Base-by-base conservation (phyloP, 768 basidiomycete species). In the Chalciporus sphaerocephalus region DNA sequence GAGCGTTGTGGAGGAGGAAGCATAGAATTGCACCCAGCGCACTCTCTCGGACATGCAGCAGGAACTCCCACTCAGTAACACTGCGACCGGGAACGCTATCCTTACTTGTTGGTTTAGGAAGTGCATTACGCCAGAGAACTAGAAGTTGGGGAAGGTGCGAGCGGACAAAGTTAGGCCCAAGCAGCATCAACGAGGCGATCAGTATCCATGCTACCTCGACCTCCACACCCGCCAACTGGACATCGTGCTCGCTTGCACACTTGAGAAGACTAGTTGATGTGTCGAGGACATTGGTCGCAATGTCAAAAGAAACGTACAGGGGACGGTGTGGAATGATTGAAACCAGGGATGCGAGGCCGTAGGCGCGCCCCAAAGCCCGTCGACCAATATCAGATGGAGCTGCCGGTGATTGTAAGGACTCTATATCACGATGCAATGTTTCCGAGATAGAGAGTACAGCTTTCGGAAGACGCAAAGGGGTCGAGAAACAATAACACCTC, bases 101-200 rank as follows among this genome's bases (percentile, higher is more conserved):
- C 64, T 96, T 96, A 57, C 77, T 86, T 0, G 91, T 93, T 1
- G 92, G 86, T 65, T 98, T 99, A 2, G 96, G 93, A 0, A 99
- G 74, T 1, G 95, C 93, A 55, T 99, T 99, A 24, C 96, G 76
- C 96, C 96, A 99, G 3, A 99, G 78, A 0, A 98, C 92, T 32
- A 98, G 77, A 15, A 98, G 74, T 55, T 97, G 95, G 0, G 94
- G 88, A 2, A 98, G 78, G 62, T 99, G 93, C 0, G 92, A 80
- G 15, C 91, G 83, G 42, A 97, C 92, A 53, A 98, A 96, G 55
- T 92, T 88, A 3, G 89, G 91, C 0, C 94, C 95, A 6, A 96
- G 81, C 2, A 85, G 78, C 89, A 97, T 92, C 22, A 98, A 69
- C 1, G 92, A 85, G 0, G 88, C 83, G 43, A 99, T 90, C 27